Conservation (phyloP, 768 basidiomycete species). For the Dacryopinax primogenitus region DNA sequence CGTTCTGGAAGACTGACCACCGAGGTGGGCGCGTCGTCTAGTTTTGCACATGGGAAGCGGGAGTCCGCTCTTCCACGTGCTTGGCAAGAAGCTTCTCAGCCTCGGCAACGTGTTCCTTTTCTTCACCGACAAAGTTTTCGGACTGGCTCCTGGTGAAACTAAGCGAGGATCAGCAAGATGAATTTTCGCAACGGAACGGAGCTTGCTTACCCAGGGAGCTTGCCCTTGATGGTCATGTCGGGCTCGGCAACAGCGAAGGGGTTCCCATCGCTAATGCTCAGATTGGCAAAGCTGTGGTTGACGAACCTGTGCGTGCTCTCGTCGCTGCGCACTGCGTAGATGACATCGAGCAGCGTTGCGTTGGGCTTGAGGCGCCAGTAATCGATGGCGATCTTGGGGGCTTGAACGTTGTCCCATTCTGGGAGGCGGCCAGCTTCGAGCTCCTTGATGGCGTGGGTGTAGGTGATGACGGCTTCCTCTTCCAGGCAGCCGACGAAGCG, state of each 20-base stretch:
- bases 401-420: constrained; percentile 61
- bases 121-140: constrained; percentile 24
- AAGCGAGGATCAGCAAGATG: not conserved
- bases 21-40: not conserved
- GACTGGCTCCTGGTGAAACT: constrained; percentile 29
- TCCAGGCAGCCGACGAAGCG: constrained; percentile 88
- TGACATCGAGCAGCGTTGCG: constrained; percentile 73
- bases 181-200: not conserved
- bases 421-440: constrained; percentile 70
- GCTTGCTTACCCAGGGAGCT: constrained; percentile 48
- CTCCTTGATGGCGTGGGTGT: constrained; percentile 73
- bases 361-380: constrained; percentile 73
- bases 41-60: not conserved
- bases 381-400: constrained; percentile 84
- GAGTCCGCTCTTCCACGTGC: not conserved
- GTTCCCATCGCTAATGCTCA: constrained; percentile 71
- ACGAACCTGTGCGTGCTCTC: constrained; percentile 72
- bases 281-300: constrained; percentile 87
- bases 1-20: not conserved
- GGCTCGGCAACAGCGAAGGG: constrained; percentile 84
- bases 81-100: constrained; percentile 17
- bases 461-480: constrained; percentile 89
- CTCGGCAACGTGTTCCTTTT: constrained; percentile 23
- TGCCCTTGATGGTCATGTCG: constrained; percentile 71
- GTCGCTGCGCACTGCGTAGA: constrained; percentile 86